Conservation (phyloP, 164 flowering plant genomes). For the Umbellularia californica region DNA sequence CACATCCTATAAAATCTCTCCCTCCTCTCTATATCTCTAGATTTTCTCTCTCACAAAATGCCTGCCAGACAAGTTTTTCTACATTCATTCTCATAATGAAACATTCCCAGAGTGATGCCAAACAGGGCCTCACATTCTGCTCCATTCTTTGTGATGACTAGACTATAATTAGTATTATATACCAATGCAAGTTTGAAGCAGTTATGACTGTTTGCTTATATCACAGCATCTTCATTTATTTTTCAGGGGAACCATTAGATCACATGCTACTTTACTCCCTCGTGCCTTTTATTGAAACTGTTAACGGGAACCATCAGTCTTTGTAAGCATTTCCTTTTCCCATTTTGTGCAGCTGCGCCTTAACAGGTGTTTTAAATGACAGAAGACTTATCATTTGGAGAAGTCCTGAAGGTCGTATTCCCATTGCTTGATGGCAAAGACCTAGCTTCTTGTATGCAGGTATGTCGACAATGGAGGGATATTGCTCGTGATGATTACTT, state of each 20-base stretch:
- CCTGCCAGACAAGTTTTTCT: no score
- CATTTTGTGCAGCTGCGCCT: neutral
- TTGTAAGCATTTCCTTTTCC: neutral
- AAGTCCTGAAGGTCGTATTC: constrained; percentile 69
- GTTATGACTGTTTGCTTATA: neutral
- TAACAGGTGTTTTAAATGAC: constrained; percentile 26
- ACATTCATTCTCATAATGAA: no score
- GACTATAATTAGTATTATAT: neutral
- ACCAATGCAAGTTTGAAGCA: neutral
- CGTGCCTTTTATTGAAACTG: neutral
- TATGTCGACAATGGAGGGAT: constrained; percentile 74
- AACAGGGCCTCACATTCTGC: no score
- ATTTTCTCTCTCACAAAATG: no score
- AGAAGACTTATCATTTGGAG: constrained; percentile 25
- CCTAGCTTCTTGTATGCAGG: constrained; percentile 76
- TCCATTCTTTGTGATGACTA: neutral
- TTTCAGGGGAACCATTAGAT: neutral
- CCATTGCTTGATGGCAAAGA: constrained; percentile 73
- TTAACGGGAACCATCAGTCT: neutral
- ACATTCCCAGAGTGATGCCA: no score
- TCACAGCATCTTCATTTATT: neutral
- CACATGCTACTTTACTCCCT: neutral
- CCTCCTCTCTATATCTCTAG: no score
- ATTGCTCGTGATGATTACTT: constrained; percentile 78
- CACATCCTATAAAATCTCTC: no score